Conservation (phyloP, 2,329 filamentous ascomycete genomes). For the Clonostachys byssicola region DNA sequence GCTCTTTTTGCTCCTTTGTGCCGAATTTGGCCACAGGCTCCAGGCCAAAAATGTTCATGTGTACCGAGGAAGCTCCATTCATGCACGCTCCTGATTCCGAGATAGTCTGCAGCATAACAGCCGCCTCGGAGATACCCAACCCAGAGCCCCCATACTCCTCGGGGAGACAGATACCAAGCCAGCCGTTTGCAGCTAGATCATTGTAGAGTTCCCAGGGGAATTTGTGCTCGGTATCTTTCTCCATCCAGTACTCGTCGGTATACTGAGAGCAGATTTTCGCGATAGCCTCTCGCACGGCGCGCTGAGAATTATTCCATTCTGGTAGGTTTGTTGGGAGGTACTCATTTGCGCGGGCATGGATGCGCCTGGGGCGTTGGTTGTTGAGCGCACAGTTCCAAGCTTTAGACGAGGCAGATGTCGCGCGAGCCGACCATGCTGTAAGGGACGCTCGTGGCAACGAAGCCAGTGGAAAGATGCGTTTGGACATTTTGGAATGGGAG, state of each 20-base stretch:
- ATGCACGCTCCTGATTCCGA: constrained; percentile 76
- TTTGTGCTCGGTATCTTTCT: constrained; percentile 63
- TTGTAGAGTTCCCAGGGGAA: constrained; percentile 75
- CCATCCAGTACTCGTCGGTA: constrained; percentile 72
- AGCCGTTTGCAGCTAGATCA: constrained; percentile 69
- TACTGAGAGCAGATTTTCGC: constrained; percentile 65
- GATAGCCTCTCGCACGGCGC: constrained; percentile 70
- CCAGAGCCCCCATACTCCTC: constrained; percentile 71
- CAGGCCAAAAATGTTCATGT: constrained; percentile 69
- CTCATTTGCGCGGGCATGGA: constrained; percentile 41
- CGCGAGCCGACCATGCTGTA: too few relatives aligned
- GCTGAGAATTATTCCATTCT: constrained; percentile 67
- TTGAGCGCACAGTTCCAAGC: too few relatives aligned
- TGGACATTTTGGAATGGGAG: too few relatives aligned
- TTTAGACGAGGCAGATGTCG: too few relatives aligned
- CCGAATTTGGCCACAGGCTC: constrained; percentile 70
- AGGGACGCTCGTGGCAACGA: too few relatives aligned
- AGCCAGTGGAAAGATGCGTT: too few relatives aligned
- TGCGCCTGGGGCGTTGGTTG: too few relatives aligned
- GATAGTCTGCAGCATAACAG: constrained; percentile 84
- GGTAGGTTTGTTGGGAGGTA: constrained; percentile 29
- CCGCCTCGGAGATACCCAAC: constrained; percentile 75
- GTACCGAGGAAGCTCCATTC: constrained; percentile 60
- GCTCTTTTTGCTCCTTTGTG: constrained; percentile 55
- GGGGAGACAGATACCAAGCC: constrained; percentile 77